These are phyloP conservation scores for Mycena metata DNA, from an alignment of 768 basidiomycete genomes.

Conservation along the genomic window DNA sequence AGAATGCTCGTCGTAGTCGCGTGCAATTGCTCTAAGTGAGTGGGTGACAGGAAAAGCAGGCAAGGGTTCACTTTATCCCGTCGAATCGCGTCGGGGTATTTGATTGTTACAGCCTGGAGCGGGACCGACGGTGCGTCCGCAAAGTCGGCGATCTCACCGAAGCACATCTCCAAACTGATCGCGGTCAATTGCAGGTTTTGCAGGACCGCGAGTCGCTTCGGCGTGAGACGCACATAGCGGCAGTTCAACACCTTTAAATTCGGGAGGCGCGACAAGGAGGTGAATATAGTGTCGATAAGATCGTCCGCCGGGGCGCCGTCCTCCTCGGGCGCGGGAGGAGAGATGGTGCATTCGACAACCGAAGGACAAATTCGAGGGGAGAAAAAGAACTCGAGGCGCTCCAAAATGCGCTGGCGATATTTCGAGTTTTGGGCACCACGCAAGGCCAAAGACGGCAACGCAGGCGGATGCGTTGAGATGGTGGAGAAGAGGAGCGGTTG, in stretches of 20 bases:
- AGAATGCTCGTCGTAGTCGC: slow-evolving; percentile 51
- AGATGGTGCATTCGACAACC: slow-evolving; percentile 53
- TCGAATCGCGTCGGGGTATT: slow-evolving; percentile 34
- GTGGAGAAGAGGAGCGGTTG: slow-evolving; percentile 55
- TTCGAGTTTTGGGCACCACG: slow-evolving; percentile 40
- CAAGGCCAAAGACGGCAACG: slow-evolving; percentile 42
- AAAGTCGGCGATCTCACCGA: slow-evolving; percentile 33
- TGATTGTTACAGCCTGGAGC: slow-evolving; percentile 33
- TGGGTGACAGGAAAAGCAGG: slow-evolving; percentile 42
- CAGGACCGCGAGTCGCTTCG: slow-evolving; percentile 49
- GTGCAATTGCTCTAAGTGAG: slow-evolving; percentile 46
- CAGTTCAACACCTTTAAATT: slow-evolving; percentile 51
- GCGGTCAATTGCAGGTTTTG: slow-evolving; percentile 45
- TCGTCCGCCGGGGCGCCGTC: slow-evolving; percentile 48
- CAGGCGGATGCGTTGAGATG: slow-evolving; percentile 51
- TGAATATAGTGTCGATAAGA: slow-evolving; percentile 50
- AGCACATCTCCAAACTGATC: slow-evolving; percentile 50
- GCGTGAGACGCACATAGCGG: slow-evolving; percentile 53
- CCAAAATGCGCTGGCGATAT: slow-evolving; percentile 49
- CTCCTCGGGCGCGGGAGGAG: slow-evolving; percentile 50
- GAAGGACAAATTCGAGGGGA: slow-evolving; percentile 50
- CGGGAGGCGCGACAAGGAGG: slow-evolving; percentile 47
- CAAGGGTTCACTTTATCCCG: slow-evolving; percentile 20
- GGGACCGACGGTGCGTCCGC: slow-evolving; percentile 26
- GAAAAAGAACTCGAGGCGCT: slow-evolving; percentile 50